Evolutionary conservation across 345 rosid genomes (phyloP), one percentile per base, ranked within the genome.

Genomic region (Heritiera littoralis): DNA sequence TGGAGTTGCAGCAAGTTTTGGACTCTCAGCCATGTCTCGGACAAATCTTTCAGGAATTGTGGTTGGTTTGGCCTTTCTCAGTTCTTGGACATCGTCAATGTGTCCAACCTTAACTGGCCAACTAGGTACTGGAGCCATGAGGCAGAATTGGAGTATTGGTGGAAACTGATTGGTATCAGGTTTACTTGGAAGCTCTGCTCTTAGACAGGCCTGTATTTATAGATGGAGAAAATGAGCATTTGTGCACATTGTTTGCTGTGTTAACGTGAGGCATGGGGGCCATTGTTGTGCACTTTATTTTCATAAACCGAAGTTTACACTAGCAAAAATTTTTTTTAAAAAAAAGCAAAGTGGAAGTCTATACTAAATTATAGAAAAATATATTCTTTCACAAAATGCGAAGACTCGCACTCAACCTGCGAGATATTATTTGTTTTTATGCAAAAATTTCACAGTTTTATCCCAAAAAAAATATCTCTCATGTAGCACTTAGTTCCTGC

Each of bases 41-140:
- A 95, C 89, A 66, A 92, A 95, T 84, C 98, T 87, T 68, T 91
- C 86, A 30, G 99, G 99, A 58, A 95, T 75, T 81, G 75, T 80
- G 68, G 86, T 83, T 79, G 95, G 92, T 81, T 86, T 85, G 23
- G 86, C 68, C 72, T 89, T 92, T 52, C 89, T 89, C 17, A 95
- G 89, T 84, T 93, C 98, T 83, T 95, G 99, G 68, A 93, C 99
- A 88, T 95, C 98, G 9, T 93, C 97, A 49, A 95, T 87, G 72
- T 85, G 90, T 46, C 99, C 99, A 78, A 91, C 91, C n/a, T 85
- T 90, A 78, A 92, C 72, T 0, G 92, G 86, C 66, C 80, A 81
- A 77, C 78, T 74, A 30, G 91, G 93, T 9, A 77, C 83, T 8
- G 95, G 95, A 81, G 98, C 89, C 98, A 93, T 89, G 79, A 52